These are phyloP conservation scores for Hypoxylon sp. DNA, from an alignment of 2,329 filamentous ascomycete genomes.

Conservation along the genomic window DNA sequence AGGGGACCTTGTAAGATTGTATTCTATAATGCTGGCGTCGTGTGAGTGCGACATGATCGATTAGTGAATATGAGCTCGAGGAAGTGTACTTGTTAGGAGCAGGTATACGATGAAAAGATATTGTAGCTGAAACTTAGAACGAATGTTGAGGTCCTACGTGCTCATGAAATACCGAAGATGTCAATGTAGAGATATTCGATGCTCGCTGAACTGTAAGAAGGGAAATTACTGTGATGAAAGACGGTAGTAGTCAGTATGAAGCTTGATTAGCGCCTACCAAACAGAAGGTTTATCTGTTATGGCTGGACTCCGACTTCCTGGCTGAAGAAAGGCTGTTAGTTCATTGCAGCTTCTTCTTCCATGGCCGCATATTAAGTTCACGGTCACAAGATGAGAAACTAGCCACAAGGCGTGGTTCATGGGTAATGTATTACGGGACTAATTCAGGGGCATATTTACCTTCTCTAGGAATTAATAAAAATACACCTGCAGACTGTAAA, in stretches of 20 bases:
- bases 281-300: too few relatives aligned
- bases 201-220: background rate
- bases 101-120: background rate
- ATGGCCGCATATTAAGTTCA: background rate
- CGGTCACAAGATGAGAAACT: background rate
- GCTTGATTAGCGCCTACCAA: slow-evolving; percentile 3
- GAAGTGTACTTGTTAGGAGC: background rate
- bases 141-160: background rate
- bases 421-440: too few relatives aligned
- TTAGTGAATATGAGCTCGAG: background rate
- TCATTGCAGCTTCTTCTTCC: slow-evolving; percentile 1
- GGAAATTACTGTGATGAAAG: background rate
- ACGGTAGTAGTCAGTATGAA: background rate
- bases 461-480: too few relatives aligned
- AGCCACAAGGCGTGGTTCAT: background rate
- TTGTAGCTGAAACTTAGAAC: background rate
- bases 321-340: background rate
- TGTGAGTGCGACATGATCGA: slow-evolving; percentile 19
- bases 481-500: too few relatives aligned
- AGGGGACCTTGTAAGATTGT: background rate
- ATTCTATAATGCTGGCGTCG: slow-evolving; percentile 1
- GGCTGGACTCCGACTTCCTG: background rate
- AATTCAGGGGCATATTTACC: too few relatives aligned
- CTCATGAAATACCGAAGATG: background rate
- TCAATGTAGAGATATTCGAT: background rate